phyloP scores from a whole-genome alignment of 2,329 filamentous ascomycete genomes.

The Calonectria fujianensis region DNA sequence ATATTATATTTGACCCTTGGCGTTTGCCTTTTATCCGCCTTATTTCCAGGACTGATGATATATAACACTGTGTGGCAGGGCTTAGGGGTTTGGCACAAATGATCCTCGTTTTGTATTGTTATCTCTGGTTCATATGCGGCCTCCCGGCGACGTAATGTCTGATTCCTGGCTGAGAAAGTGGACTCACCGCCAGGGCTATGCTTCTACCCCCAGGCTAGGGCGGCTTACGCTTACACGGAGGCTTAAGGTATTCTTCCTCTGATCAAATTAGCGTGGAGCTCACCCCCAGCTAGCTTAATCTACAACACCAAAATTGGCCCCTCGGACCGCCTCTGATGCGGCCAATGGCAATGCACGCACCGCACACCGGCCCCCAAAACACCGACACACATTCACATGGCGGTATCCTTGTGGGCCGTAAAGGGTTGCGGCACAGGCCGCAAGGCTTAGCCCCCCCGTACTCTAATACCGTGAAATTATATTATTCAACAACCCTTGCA shows the following conservation, averaged over 20 bases:
- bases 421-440: neutral
- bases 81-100: neutral
- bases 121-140: neutral
- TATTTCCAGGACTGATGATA: neutral
- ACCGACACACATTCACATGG: neutral
- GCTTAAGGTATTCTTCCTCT: conserved; percentile 11
- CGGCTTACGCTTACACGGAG: neutral
- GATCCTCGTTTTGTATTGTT: neutral
- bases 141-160: neutral
- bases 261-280: neutral
- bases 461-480: neutral
- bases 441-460: neutral
- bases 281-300: neutral
- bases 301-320: neutral
- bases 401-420: neutral
- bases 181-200: neutral
- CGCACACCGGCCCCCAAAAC: neutral
- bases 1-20: neutral
- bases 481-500: neutral
- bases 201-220: neutral
- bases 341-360: neutral
- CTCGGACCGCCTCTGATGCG: neutral
- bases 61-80: neutral
- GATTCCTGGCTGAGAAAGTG: neutral
- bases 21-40: neutral